Conservation (phyloP, 2,329 filamentous ascomycete genomes). For the Bipolaris oryzae region DNA sequence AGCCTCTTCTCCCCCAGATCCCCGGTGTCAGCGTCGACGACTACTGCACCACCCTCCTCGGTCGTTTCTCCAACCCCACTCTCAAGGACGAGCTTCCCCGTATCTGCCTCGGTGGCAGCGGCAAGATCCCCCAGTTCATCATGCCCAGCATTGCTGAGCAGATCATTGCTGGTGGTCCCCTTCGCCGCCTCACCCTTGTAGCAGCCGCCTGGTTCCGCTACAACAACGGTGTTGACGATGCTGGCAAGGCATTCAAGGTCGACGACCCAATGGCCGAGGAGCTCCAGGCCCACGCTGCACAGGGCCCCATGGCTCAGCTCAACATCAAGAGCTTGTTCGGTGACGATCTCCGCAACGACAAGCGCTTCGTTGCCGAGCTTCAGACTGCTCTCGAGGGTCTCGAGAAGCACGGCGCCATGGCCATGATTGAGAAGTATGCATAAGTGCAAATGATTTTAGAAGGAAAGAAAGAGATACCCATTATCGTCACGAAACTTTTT, state of each 20-base stretch:
- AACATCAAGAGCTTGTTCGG: conserved; percentile 30
- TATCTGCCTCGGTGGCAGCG: conserved; percentile 39
- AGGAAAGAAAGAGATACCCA: conserved; percentile 5
- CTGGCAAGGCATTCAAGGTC: conserved; percentile 30
- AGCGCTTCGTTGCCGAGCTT: conserved; percentile 36
- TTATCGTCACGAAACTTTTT: background rate
- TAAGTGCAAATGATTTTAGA: background rate
- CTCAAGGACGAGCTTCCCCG: conserved; percentile 39
- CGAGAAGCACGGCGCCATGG: conserved; percentile 27
- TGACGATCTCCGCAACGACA: conserved; percentile 33
- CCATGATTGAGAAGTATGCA: conserved; percentile 29
- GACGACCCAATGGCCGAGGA: conserved; percentile 36
- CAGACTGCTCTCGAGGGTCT: conserved; percentile 31
- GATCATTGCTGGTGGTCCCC: conserved; percentile 30
- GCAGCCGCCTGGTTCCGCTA: conserved; percentile 40
- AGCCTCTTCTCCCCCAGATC: conserved; percentile 36
- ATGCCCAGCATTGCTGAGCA: conserved; percentile 39
- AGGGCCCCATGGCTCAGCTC: conserved; percentile 21
- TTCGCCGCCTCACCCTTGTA: conserved; percentile 32
- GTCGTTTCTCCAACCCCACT: conserved; percentile 36
- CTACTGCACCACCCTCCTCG: conserved; percentile 35
- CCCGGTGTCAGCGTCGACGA: conserved; percentile 36
- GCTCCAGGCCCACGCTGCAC: conserved; percentile 29
- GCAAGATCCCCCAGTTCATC: conserved; percentile 41
- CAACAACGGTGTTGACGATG: conserved; percentile 31